These are phyloP conservation scores for Brassica juncea DNA, from an alignment of 345 rosid species.

Conservation along the genomic window DNA sequence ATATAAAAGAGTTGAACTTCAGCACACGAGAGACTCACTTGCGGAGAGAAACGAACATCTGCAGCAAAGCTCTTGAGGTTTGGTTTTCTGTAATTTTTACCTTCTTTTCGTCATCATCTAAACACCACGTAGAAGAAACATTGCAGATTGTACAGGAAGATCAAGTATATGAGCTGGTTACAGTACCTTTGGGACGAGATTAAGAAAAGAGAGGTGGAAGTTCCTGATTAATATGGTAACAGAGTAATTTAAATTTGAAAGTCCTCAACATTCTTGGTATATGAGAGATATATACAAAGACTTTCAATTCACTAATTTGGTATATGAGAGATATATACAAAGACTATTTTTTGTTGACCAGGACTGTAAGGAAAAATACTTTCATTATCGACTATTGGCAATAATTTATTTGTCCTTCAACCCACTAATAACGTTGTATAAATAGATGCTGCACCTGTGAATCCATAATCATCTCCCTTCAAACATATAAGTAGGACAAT, in stretches of 20 bases:
- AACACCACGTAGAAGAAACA: conserved; percentile 1
- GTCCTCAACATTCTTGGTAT: not conserved
- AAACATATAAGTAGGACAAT: not conserved
- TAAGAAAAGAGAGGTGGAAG: conserved; percentile 74
- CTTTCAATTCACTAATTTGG: not conserved
- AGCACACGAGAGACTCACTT: no score
- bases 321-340: not conserved
- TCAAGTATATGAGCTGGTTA: conserved; percentile 85
- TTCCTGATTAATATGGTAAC: conserved; percentile 15
- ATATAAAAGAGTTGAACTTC: no score
- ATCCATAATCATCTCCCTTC: not conserved
- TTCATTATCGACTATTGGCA: not conserved
- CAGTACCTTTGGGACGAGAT: conserved; percentile 85
- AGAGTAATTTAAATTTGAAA: not conserved
- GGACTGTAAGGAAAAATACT: not conserved
- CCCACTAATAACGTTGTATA: conserved; percentile 3
- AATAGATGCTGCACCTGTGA: not conserved
- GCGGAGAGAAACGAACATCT: conserved; percentile 25
- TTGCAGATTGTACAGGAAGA: conserved; percentile 78
- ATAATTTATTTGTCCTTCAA: not conserved
- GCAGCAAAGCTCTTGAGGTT: conserved; percentile 63
- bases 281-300: not conserved
- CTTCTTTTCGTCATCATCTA: not conserved
- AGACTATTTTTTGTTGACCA: conserved; percentile 5
- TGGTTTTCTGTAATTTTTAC: no score